Conservation (phyloP, 352 stramenopile species). For the Phytophthora colocasiae region DNA sequence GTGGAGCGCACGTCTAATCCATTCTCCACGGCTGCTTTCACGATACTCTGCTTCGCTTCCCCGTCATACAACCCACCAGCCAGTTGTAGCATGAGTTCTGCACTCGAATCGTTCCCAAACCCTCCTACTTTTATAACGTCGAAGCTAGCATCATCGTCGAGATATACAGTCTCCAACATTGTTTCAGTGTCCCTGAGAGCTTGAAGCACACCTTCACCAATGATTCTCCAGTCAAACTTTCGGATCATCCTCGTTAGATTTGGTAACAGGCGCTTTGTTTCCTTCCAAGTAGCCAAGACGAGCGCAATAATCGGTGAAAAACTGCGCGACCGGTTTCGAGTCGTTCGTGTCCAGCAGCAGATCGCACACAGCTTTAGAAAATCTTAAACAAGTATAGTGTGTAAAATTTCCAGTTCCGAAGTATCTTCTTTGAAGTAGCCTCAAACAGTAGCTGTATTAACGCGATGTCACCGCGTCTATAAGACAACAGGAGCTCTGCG, state of each 20-base stretch:
- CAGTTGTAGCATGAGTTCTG: background rate
- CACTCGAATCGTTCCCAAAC: background rate
- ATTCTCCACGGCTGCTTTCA: too few relatives aligned
- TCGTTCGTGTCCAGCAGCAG: conserved; percentile 23
- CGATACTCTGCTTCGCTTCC: background rate
- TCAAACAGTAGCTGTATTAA: too few relatives aligned
- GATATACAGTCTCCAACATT: too few relatives aligned
- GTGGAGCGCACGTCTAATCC: background rate
- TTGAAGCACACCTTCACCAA: background rate
- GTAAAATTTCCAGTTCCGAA: too few relatives aligned
- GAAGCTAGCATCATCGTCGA: background rate
- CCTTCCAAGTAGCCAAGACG: conserved; percentile 2
- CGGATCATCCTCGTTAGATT: background rate
- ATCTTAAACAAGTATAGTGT: background rate
- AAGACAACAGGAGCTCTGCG: too few relatives aligned
- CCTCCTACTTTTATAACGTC: too few relatives aligned
- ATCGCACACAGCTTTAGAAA: conserved; percentile 13
- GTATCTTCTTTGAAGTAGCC: too few relatives aligned
- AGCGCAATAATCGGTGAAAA: conserved; percentile 19
- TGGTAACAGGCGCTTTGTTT: conserved; percentile 1
- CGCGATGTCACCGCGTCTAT: too few relatives aligned
- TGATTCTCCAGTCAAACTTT: conserved; percentile 16
- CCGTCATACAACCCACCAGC: background rate
- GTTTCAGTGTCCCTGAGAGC: too few relatives aligned
- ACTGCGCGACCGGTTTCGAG: conserved; percentile 4